Evolutionary conservation across 257 asterid species (phyloP).

Genomic region (Coffea canephora): DNA sequence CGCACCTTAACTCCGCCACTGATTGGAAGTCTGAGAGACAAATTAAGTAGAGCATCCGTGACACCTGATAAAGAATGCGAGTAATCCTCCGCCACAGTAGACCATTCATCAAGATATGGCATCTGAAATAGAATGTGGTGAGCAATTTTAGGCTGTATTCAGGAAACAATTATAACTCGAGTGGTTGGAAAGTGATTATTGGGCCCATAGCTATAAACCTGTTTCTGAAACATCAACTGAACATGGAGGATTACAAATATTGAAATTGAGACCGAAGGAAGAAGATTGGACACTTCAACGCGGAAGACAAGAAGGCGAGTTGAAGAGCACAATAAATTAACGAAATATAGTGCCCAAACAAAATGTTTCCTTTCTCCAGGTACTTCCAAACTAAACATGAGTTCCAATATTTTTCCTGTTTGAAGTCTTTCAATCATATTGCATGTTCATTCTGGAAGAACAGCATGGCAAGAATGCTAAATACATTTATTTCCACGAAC

Average conservation of each 20-base stretch:
- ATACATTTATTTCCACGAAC: no score
- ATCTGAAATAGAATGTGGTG: constrained; percentile 32
- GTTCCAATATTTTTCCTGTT: no score
- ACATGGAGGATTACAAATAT: neutral
- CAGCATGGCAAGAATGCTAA: no score
- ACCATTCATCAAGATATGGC: constrained; percentile 77
- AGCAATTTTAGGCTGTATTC: neutral
- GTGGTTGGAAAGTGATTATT: neutral
- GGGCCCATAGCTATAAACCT: neutral
- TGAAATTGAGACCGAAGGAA: no score
- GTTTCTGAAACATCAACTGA: neutral
- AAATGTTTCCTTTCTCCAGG: neutral
- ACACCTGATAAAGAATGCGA: constrained; percentile 48
- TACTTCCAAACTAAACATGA: no score
- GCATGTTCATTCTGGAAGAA: neutral
- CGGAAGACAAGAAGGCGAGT: neutral
- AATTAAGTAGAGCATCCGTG: constrained; percentile 49
- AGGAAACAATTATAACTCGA: neutral
- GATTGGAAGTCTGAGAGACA: constrained; percentile 67
- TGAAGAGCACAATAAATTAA: neutral
- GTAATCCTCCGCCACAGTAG: constrained; percentile 54
- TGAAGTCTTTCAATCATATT: no score
- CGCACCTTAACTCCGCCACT: constrained; percentile 55
- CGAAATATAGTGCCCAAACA: neutral
- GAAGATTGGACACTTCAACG: no score